Conservation (phyloP, 345 rosid genomes). For the Viola odorata region DNA sequence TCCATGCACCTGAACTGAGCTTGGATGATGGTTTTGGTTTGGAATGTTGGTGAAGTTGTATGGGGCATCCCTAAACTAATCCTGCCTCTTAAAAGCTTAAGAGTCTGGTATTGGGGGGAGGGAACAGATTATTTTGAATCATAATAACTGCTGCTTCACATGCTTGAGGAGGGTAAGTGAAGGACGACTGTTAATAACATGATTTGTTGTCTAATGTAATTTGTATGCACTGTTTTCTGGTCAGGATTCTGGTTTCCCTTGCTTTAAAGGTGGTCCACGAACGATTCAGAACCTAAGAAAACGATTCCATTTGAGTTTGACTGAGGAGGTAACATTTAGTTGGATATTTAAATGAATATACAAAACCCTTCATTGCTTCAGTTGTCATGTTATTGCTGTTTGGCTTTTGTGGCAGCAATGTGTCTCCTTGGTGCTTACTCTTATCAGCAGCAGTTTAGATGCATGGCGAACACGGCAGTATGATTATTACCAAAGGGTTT, state of each 20-base stretch:
- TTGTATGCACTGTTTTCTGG: conserved; percentile 11
- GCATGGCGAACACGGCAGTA: conserved; percentile 99
- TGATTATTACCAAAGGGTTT: conserved; percentile 92
- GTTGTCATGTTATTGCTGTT: conserved; percentile 16
- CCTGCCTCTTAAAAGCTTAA: too few relatives aligned
- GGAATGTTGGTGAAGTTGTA: too few relatives aligned
- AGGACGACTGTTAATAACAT: too few relatives aligned
- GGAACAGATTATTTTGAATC: too few relatives aligned
- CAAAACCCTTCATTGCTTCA: neutral
- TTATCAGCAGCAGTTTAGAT: conserved; percentile 97
- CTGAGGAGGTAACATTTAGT: conserved; percentile 72
- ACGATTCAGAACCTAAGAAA: conserved; percentile 91
- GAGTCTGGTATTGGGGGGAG: too few relatives aligned
- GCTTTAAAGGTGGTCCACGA: conserved; percentile 97
- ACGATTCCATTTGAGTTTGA: conserved; percentile 85
- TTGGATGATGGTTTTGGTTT: too few relatives aligned
- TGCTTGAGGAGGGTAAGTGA: too few relatives aligned
- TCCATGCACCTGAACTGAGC: neutral
- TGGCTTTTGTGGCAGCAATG: conserved; percentile 69
- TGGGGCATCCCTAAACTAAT: too few relatives aligned
- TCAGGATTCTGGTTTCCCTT: conserved; percentile 97
- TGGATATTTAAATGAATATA: conserved; percentile 1
- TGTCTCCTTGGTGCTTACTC: conserved; percentile 94
- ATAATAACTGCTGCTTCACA: too few relatives aligned
- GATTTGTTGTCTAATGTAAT: conserved; percentile 7